Base-by-base conservation (phyloP, 805 yeast genomes). In the Metschnikowia kunwiensis region DNA sequence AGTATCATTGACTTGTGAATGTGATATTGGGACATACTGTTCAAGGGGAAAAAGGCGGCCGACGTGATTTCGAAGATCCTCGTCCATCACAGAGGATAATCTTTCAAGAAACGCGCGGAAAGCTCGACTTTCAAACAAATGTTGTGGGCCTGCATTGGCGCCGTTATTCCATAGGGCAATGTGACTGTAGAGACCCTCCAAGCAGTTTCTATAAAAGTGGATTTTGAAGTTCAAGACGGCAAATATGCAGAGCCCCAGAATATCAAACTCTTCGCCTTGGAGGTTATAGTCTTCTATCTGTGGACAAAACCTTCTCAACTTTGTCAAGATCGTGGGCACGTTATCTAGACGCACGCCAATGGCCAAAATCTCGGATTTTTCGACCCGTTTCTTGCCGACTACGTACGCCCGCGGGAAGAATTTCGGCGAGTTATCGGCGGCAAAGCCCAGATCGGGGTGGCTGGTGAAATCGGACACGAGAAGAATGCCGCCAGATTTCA, bases 381-480 rank as follows among this genome's bases (percentile, higher is more conserved):
- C 29, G 10, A 48, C 24, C 7, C 14, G 20, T 10, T 12, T 11
- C 1, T 24, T 34, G 13, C 42, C 44, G 20, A 46, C 25, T 1
- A 14, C 6, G 17, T 39, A 44, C 14, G 22, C 25, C 3, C 24
- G 14, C 3, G 46, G 49, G 19, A 46, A 28, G 11, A 17, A 16
- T 4, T 16, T 12, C 2, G 47, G 43, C 28, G 36, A 32, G 5
- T 18, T 21, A 7, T 30, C 36, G 7, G 27, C 26, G 12, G 34
- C 36, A 27, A 36, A 37, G 3, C 34, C 40, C 36, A 38, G 38
- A 11, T 36, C 40, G 7, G 27, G 13, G 20, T 41, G 36, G 32
- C 34, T 26, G 28, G 51, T 42, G 26, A 49, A 49, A 21, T 49
- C 53, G 5, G 53, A 47, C 24, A 49, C 51, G 7, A 47, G 28